A percentile compares a stretch with the other conserved stretches of the same genome.
phyloP scores from a whole-genome alignment of 257 asterid species.

The Gardenia jasminoides region DNA sequence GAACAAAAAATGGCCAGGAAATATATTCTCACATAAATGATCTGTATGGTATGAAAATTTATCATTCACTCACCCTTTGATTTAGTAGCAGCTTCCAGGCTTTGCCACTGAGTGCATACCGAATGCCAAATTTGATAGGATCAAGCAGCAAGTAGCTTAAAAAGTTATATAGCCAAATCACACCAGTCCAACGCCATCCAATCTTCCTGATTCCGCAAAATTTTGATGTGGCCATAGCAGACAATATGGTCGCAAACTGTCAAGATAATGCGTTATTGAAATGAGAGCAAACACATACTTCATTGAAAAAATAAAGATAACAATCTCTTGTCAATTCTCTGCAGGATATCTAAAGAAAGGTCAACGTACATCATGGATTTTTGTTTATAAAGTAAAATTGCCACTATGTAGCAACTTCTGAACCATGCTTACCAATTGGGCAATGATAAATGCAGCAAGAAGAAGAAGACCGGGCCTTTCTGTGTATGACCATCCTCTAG shows the following conservation, averaged over 20 bases:
- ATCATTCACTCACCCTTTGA: slow-evolving; percentile 39
- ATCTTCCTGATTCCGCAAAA: slow-evolving; percentile 44
- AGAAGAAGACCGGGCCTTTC: slow-evolving; percentile 67
- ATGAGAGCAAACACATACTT: not conserved
- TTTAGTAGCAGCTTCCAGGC: slow-evolving; percentile 47
- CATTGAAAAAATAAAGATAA: not conserved
- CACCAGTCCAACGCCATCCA: slow-evolving; percentile 61
- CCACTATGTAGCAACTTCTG: slow-evolving; percentile 7
- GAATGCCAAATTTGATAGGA: slow-evolving; percentile 40
- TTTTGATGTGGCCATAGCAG: slow-evolving; percentile 40
- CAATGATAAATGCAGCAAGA: slow-evolving; percentile 51
- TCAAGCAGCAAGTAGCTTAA: slow-evolving; percentile 41
- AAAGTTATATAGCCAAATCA: slow-evolving; percentile 49
- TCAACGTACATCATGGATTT: not conserved
- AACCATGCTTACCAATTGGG: slow-evolving; percentile 49
- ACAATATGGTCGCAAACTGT: slow-evolving; percentile 56
- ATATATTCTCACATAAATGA: not conserved
- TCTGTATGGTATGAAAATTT: not conserved
- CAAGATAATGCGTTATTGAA: not conserved
- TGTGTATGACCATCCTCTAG: slow-evolving; percentile 55
- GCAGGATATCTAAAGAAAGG: not conserved
- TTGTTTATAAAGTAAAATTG: not conserved
- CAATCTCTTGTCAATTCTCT: not conserved
- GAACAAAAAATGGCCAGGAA: not conserved
- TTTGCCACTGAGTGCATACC: slow-evolving; percentile 55